Evolutionary conservation across 345 rosid species (phyloP).

Genomic region (Laguncularia racemosa): DNA sequence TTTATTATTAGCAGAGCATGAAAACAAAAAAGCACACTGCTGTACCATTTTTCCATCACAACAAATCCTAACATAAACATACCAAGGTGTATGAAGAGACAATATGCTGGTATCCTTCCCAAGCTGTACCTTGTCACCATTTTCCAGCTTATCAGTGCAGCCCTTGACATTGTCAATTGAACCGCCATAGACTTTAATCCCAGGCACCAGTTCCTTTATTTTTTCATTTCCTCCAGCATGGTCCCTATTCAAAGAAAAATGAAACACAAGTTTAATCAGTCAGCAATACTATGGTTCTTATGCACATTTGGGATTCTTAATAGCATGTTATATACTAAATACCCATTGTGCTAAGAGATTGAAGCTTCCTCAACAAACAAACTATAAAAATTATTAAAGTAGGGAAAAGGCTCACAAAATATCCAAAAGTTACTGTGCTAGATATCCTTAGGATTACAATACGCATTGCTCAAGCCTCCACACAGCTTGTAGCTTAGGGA

Average conservation of each 20-base stretch:
- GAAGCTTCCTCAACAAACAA: too few relatives aligned
- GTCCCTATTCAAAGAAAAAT: slow-evolving; percentile 42
- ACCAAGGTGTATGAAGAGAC: slow-evolving; percentile 92
- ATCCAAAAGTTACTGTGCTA: too few relatives aligned
- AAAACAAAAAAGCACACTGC: too few relatives aligned
- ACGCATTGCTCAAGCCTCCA: too few relatives aligned
- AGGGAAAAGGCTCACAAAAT: too few relatives aligned
- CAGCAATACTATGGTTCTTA: neutral
- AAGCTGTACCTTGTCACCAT: slow-evolving; percentile 61
- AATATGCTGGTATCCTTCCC: slow-evolving; percentile 47
- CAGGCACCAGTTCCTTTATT: slow-evolving; percentile 68
- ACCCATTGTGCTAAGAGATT: too few relatives aligned
- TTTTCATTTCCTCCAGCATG: slow-evolving; percentile 91
- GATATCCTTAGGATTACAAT: too few relatives aligned
- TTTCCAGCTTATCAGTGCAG: slow-evolving; percentile 59
- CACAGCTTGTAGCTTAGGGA: too few relatives aligned
- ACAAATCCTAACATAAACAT: neutral
- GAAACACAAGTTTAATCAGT: neutral
- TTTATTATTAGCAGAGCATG: too few relatives aligned
- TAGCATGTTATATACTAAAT: too few relatives aligned
- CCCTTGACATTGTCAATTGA: slow-evolving; percentile 76
- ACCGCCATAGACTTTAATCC: slow-evolving; percentile 76
- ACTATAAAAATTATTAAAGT: too few relatives aligned
- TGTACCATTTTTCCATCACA: too few relatives aligned
- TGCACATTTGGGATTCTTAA: neutral